A percentile compares a stretch with the other conserved stretches of the same genome.
phyloP scores from a whole-genome alignment of 495 filamentous ascomycete genomes.

The Mytilinidion resinicola region DNA sequence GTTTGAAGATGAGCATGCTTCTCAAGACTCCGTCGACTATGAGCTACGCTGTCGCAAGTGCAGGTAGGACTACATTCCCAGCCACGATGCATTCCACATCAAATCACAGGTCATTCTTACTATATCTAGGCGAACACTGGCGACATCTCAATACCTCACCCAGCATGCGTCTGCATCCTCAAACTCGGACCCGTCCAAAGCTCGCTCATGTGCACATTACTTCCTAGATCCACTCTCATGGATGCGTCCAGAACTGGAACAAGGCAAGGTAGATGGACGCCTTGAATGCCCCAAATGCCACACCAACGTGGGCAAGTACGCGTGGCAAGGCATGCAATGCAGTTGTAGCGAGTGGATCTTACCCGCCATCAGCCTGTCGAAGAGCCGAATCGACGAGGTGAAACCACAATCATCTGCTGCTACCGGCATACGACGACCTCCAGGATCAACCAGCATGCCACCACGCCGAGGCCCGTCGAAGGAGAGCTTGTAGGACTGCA shows the following conservation, averaged over 20 bases:
- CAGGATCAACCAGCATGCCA: conserved; percentile 4
- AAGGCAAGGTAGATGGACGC: conserved; percentile 71
- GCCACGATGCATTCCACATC: too few relatives aligned
- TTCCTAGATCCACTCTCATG: conserved; percentile 87
- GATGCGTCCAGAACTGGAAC: conserved; percentile 79
- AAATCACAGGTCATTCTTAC: conserved; percentile 5
- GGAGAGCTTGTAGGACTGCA: conserved; percentile 18
- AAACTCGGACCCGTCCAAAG: conserved; percentile 15
- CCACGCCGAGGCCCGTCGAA: conserved; percentile 1
- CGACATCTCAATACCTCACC: conserved; percentile 56
- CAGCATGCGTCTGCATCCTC: conserved; percentile 41
- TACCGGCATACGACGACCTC: conserved; percentile 19
- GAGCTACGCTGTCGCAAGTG: conserved; percentile 50
- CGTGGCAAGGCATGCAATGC: conserved; percentile 92
- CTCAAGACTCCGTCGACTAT: conserved; percentile 27
- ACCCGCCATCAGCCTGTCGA: conserved; percentile 81
- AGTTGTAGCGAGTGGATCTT: conserved; percentile 86
- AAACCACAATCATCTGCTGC: conserved; percentile 12
- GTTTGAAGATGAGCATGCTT: conserved; percentile 71
- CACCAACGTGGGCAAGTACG: conserved; percentile 81
- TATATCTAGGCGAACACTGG: conserved; percentile 50
- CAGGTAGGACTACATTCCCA: conserved; percentile 32
- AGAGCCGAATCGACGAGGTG: conserved; percentile 72
- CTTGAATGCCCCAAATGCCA: conserved; percentile 78
- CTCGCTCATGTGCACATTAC: conserved; percentile 61